Percentiles rank a stretch among this genome's conserved stretches.
These are phyloP conservation scores for Protomyces inouyei DNA, from an alignment of 1,139 yeast species.

Conservation along the genomic window DNA sequence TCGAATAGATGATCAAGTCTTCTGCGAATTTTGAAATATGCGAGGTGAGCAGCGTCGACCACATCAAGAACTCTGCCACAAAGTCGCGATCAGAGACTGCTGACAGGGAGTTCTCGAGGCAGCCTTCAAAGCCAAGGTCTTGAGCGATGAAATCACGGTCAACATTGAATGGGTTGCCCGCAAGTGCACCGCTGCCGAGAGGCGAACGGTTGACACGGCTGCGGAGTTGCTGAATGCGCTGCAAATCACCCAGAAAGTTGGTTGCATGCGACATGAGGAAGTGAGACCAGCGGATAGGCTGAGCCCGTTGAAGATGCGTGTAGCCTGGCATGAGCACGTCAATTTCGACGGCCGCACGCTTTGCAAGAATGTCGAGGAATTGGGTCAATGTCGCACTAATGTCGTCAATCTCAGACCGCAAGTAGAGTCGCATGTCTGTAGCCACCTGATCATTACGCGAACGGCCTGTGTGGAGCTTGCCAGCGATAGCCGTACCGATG, in stretches of 20 bases:
- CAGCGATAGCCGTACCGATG: conserved; percentile 88
- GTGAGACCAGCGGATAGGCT: conserved; percentile 98
- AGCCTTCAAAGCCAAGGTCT: conserved; percentile 71
- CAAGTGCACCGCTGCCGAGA: conserved; percentile 94
- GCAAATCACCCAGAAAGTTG: conserved; percentile 82
- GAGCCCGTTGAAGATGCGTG: conserved; percentile 97
- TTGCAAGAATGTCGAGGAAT: conserved; percentile 49
- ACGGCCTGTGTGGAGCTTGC: conserved; percentile 97
- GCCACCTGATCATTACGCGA: conserved; percentile 98
- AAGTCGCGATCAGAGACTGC: conserved; percentile 98
- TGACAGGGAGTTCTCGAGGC: conserved; percentile 88
- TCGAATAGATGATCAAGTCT: conserved; percentile 89
- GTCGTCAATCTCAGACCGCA: conserved; percentile 66
- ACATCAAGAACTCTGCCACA: conserved; percentile 92
- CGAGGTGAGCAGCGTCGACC: conserved; percentile 94
- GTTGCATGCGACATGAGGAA: conserved; percentile 95
- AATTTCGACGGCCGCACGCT: conserved; percentile 78
- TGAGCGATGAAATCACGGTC: conserved; percentile 84
- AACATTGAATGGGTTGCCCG: conserved; percentile 98
- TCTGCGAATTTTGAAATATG: conserved; percentile 92
- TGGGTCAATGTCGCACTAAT: conserved; percentile 55
- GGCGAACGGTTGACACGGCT: conserved; percentile 84
- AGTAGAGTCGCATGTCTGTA: conserved; percentile 92
- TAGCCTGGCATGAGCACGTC: conserved; percentile 97
- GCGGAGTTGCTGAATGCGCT: conserved; percentile 73